A percentile compares a stretch with the other conserved stretches of the same genome.
Evolutionary conservation across 139 green algal species (phyloP).

Genomic region (Volvox reticuliferus): DNA sequence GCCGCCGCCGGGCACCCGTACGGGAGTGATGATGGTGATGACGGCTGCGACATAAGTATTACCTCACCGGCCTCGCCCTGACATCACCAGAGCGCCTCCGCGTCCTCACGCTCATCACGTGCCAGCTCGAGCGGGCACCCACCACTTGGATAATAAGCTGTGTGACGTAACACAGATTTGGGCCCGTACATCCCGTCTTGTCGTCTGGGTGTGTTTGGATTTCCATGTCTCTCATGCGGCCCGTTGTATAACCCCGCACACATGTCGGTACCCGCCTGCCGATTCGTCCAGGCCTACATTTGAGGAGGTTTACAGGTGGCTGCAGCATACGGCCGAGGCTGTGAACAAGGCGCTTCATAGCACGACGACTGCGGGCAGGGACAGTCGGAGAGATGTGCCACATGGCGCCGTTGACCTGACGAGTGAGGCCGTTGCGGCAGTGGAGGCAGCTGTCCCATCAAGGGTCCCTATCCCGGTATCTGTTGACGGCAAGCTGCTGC

Average conservation of each 20-base stretch:
- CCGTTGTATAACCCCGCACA: background rate
- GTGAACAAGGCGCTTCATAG: background rate
- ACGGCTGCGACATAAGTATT: too few relatives aligned
- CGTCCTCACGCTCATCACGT: too few relatives aligned
- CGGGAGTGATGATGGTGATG: too few relatives aligned
- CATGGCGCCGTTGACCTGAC: background rate
- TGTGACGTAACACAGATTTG: too few relatives aligned
- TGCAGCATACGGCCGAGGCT: background rate
- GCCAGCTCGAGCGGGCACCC: too few relatives aligned
- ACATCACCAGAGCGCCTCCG: too few relatives aligned
- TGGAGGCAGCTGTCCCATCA: background rate
- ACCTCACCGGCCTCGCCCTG: too few relatives aligned
- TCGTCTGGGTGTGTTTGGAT: too few relatives aligned
- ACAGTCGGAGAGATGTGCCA: background rate
- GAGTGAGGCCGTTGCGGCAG: background rate
- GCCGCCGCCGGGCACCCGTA: too few relatives aligned
- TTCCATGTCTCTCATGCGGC: too few relatives aligned
- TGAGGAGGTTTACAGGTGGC: background rate
- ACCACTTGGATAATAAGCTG: too few relatives aligned
- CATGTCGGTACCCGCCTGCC: background rate
- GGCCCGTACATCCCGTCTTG: too few relatives aligned
- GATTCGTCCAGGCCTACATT: slow-evolving; percentile 18
- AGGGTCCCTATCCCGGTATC: background rate
- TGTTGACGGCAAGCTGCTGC: background rate
- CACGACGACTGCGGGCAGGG: background rate